Base-by-base conservation (phyloP, 2,329 filamentous ascomycete species). In the Pochonia chlamydosporia region DNA sequence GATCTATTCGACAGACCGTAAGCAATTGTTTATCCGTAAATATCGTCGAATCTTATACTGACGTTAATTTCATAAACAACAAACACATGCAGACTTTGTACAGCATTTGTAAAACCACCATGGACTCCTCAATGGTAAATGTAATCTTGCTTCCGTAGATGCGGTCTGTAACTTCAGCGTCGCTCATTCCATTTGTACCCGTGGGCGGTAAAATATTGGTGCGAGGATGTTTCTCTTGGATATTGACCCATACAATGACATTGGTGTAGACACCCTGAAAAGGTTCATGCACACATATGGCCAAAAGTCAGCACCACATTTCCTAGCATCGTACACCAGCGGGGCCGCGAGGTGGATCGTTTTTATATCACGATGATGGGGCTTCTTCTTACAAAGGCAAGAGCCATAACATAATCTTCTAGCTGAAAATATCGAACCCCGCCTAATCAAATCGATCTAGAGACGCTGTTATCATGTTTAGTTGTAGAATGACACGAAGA, bases 81-180 rank as follows among this genome's bases (percentile, higher is more conserved):
- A 47, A 31, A 26, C 46, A 47, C 46, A 47, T 47, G 46, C 46
- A 47, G 10, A 40, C 46, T 31, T 47, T 47, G 46, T 40, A 47
- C 40, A 47, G 40, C 40, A 47, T 42, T 26, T 47, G 46, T 33
- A 47, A 18, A 18, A 43, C 25, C 9, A 47, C 33, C 46, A 47
- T 47, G 40, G 46, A 47, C 46, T 48, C 46, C 18, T 44, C 46
- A 35, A 48, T 48, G 2, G 26, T 26, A 24, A 44, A 48, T 11
- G 46, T 47, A 11, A 47, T 43, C 21, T 31, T 47, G 46, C 46
- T 47, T 24, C 46, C 46, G 24, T 44, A 40, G 9, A 44, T 13
- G 20, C 46, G 46, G 13, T 48, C 46, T 11, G 30, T 16, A 7
- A 48, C 40, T 20, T 48, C 46, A 25, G 16, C 35, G 4, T 3